Evolutionary conservation across 495 filamentous ascomycete species (phyloP).

Genomic region (Trichocladium antarcticum): DNA sequence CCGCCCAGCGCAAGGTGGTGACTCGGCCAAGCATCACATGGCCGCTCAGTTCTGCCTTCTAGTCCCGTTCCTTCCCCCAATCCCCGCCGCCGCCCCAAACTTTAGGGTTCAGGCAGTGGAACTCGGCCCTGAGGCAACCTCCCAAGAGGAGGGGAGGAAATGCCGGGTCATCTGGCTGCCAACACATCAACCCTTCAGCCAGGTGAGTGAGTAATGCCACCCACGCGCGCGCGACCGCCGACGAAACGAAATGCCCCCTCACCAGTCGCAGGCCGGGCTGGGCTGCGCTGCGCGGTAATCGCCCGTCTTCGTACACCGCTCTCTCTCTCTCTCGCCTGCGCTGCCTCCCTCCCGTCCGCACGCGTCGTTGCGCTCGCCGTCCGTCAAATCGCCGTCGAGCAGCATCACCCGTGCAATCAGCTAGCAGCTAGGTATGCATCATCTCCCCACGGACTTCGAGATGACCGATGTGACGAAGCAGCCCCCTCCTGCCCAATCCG

Average conservation of each 20-base stretch:
- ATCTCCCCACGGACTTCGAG: no score
- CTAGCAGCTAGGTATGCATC: no score
- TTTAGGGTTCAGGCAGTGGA: neutral
- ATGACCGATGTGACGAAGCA: no score
- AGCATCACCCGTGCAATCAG: no score
- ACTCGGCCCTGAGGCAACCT: neutral
- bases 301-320: neutral
- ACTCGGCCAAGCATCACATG: neutral
- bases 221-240: neutral
- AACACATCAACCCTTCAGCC: conserved; percentile 7
- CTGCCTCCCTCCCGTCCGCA: neutral
- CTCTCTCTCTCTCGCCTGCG: neutral
- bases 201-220: conserved; percentile 9
- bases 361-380: no score
- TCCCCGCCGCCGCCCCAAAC: neutral
- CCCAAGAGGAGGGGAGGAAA: no score
- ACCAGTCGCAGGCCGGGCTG: neutral
- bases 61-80: conserved; percentile 8
- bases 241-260: neutral
- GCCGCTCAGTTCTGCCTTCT: conserved; percentile 3
- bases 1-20: neutral
- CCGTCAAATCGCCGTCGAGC: no score
- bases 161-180: conserved; percentile 11
- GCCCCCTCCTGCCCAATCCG: no score
- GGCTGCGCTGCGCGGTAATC: neutral